Evolutionary conservation across 2,329 filamentous ascomycete genomes (phyloP), one percentile per base, ranked within the genome.

Genomic region (Aspergillus ochraceoroseus): DNA sequence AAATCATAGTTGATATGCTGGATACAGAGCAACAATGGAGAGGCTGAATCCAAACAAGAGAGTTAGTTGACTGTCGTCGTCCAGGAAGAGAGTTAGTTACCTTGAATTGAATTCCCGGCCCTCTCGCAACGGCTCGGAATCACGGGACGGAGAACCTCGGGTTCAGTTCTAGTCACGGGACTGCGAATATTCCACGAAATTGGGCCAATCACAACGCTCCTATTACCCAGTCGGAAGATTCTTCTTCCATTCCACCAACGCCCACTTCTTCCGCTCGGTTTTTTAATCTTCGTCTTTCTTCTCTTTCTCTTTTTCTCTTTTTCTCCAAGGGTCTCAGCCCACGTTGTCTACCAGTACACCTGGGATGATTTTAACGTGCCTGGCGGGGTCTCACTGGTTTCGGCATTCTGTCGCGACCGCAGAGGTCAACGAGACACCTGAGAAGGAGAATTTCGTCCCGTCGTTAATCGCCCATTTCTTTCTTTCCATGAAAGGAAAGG

Each of bases 391-490:
- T 64, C 63, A 62, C 48, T 64, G 55, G 61, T 61, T 61, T 58
- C 65, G 66, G 58, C 67, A 63, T 68, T 67, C 65, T 70, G 67
- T 67, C 63, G 64, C 57, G 56, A 62, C 57, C 55, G 54, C 54
- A 49, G 59, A 62, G 64, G 64, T 60, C 55, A 48, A 49, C 54
- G 50, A 49, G 55, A 65, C 62, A 57, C 53, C 63, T 56, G 49
- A 68, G 66, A 69, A 58, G 59, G 59, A 64, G 51, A 43, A 37
- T 39, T 35, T 41, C 47, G 48, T 57, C 67, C 67, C 66, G 67
- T 70, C 65, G 67, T 70, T 70, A 70, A 70, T 70, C 67, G 67
- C 67, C 64, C 67, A 63, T 62, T 67, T 59, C 59, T 58, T 58
- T 67, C 66, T 67, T 44, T 57, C 67, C 47, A 69, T 68, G 67